Evolutionary conservation across 2,329 filamentous ascomycete species (phyloP).

Genomic region (Neopestalotiopsis rosae): DNA sequence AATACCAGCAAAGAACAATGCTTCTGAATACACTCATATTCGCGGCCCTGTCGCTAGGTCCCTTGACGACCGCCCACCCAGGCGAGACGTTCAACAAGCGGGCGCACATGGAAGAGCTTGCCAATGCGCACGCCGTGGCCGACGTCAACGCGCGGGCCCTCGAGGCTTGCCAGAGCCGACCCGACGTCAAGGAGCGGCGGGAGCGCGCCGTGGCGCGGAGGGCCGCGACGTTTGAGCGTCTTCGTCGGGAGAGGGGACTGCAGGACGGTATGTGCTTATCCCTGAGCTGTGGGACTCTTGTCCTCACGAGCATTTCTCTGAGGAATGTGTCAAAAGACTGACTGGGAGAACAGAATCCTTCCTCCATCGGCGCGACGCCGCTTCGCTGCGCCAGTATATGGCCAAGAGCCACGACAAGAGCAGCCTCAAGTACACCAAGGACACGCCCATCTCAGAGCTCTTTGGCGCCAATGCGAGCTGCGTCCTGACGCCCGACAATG

Average conservation of each 20-base stretch:
- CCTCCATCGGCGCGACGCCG: conserved; percentile 40
- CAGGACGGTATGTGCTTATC: conserved; percentile 27
- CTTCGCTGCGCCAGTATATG: conserved; percentile 43
- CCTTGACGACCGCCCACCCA: conserved; percentile 32
- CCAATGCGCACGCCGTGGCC: conserved; percentile 34
- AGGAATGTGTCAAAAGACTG: no score
- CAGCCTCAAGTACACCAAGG: conserved; percentile 35
- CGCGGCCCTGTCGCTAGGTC: conserved; percentile 25
- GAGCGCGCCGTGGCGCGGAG: conserved; percentile 44
- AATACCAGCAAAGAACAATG: background rate
- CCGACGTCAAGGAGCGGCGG: conserved; percentile 44
- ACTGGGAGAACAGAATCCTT: background rate
- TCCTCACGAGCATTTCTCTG: no score
- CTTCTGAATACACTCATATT: background rate
- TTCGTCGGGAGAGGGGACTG: conserved; percentile 39
- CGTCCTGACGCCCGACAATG: conserved; percentile 46
- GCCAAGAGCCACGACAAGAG: conserved; percentile 44
- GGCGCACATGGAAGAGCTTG: conserved; percentile 31
- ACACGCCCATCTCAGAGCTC: conserved; percentile 36
- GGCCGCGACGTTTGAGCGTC: conserved; percentile 40
- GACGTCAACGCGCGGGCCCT: conserved; percentile 38
- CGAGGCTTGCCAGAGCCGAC: conserved; percentile 42
- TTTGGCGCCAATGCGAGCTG: conserved; percentile 49
- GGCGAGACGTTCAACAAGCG: conserved; percentile 34
- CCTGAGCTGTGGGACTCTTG: no score